Evolutionary conservation across 495 filamentous ascomycete species (phyloP).

Genomic region (Penicillium silybi): DNA sequence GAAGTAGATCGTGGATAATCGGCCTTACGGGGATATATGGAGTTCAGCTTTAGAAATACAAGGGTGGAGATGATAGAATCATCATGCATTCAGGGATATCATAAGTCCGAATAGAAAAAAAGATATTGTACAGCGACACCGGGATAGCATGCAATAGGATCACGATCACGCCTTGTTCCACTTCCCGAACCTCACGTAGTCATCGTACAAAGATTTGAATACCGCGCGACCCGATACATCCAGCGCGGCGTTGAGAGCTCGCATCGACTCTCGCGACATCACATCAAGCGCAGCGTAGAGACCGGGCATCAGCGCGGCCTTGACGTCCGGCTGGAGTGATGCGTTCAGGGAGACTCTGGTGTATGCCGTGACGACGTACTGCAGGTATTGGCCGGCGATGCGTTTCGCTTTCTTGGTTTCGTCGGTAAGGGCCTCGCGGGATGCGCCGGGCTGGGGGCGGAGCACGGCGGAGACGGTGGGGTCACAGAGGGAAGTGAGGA

Average conservation of each 20-base stretch:
- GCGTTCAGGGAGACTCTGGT: slow-evolving; percentile 60
- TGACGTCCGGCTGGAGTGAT: slow-evolving; percentile 53
- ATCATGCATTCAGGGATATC: slow-evolving; percentile 30
- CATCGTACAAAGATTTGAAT: slow-evolving; percentile 66
- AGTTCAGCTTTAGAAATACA: slow-evolving; percentile 1
- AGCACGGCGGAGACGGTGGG: slow-evolving; percentile 71
- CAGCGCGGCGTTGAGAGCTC: slow-evolving; percentile 64
- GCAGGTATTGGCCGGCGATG: slow-evolving; percentile 71
- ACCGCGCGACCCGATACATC: slow-evolving; percentile 65
- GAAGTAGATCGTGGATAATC: neutral
- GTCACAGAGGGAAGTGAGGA: slow-evolving; percentile 74
- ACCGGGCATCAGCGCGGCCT: slow-evolving; percentile 66
- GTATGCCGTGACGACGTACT: slow-evolving; percentile 68
- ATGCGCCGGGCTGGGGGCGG: slow-evolving; percentile 34
- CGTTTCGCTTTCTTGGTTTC: slow-evolving; percentile 71
- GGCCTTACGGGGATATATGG: neutral
- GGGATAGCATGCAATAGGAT: neutral
- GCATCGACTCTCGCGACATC: slow-evolving; percentile 59
- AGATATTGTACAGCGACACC: slow-evolving; percentile 18
- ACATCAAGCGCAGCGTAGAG: slow-evolving; percentile 69
- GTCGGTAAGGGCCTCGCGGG: slow-evolving; percentile 58
- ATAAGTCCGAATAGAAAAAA: slow-evolving; percentile 19
- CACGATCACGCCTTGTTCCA: slow-evolving; percentile 54
- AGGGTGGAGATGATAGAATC: neutral
- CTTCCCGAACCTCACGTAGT: slow-evolving; percentile 66